phyloP scores from a whole-genome alignment of 768 basidiomycete genomes.

The Tulasnella sp. region DNA sequence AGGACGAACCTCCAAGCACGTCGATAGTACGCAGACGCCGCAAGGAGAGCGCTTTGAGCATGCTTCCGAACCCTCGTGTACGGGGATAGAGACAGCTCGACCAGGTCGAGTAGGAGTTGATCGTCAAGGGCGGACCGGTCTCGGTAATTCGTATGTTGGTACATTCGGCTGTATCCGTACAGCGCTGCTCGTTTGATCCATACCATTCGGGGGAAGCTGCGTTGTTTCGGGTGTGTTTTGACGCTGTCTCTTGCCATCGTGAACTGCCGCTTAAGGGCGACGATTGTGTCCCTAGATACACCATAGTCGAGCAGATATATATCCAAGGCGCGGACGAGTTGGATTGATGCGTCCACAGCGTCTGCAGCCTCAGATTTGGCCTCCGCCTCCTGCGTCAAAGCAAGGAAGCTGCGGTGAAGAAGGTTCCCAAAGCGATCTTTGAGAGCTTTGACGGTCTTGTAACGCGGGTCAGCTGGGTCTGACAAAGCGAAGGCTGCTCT shows the following conservation, averaged over 20 bases:
- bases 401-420: constrained; percentile 61
- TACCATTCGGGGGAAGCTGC: constrained; percentile 68
- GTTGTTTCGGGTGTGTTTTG: constrained; percentile 49
- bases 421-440: constrained; percentile 64
- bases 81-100: constrained; percentile 72
- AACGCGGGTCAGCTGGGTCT: constrained; percentile 69
- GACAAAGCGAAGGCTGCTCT: constrained; percentile 70
- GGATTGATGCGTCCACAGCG: constrained; percentile 80
- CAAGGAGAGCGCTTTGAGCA: constrained; percentile 16
- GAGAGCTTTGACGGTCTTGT: constrained; percentile 57
- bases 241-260: constrained; percentile 61
- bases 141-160: constrained; percentile 73
- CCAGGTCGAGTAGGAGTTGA: constrained; percentile 58
- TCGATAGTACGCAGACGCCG: constrained; percentile 27
- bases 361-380: constrained; percentile 54
- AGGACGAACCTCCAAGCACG: constrained; percentile 32
- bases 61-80: constrained; percentile 63
- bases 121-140: constrained; percentile 72
- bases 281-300: constrained; percentile 55
- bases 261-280: constrained; percentile 64
- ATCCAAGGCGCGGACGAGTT: constrained; percentile 68
- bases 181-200: constrained; percentile 67
- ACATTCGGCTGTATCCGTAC: constrained; percentile 70
- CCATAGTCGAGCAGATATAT: constrained; percentile 71
- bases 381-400: constrained; percentile 57